Evolutionary conservation across 495 filamentous ascomycete species (phyloP).

Genomic region (Achaetomiella virescens): DNA sequence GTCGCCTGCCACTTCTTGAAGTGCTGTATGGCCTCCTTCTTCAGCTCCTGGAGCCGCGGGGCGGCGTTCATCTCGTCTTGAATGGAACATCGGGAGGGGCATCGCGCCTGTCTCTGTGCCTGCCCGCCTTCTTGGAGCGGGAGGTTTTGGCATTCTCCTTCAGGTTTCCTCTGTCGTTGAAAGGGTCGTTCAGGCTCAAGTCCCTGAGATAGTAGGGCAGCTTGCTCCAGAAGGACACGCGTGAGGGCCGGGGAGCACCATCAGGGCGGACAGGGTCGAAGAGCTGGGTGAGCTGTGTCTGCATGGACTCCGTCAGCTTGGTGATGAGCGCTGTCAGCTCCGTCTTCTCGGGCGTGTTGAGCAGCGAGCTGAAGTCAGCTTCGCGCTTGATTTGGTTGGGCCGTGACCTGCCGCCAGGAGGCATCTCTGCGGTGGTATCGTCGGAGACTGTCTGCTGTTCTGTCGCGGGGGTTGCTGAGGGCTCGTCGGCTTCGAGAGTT

Average conservation of each 20-base stretch:
- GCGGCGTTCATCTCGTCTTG: constrained; percentile 22
- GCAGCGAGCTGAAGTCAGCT: constrained; percentile 29
- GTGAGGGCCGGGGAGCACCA: constrained; percentile 18
- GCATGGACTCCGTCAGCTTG: constrained; percentile 44
- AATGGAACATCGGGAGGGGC: background rate
- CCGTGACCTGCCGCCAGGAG: constrained; percentile 17
- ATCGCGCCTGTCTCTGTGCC: constrained; percentile 3
- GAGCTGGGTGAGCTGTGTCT: constrained; percentile 37
- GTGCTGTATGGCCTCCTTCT: constrained; percentile 37
- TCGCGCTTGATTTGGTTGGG: constrained; percentile 25
- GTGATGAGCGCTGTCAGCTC: constrained; percentile 34
- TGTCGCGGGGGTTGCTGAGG: constrained; percentile 2
- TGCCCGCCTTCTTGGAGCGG: constrained; percentile 13
- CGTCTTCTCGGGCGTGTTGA: constrained; percentile 24
- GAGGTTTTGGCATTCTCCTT: constrained; percentile 26
- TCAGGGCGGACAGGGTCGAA: constrained; percentile 37
- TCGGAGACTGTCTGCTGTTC: constrained; percentile 4
- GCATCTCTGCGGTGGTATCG: constrained; percentile 22
- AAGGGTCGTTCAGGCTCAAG: constrained; percentile 23
- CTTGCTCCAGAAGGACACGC: constrained; percentile 24
- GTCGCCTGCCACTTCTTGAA: constrained; percentile 41
- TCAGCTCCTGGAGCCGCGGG: constrained; percentile 37
- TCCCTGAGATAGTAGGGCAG: constrained; percentile 29
- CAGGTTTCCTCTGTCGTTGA: constrained; percentile 2
- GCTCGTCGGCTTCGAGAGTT: background rate